phyloP scores from a whole-genome alignment of 768 basidiomycete species.

The Amanita molliuscula region DNA sequence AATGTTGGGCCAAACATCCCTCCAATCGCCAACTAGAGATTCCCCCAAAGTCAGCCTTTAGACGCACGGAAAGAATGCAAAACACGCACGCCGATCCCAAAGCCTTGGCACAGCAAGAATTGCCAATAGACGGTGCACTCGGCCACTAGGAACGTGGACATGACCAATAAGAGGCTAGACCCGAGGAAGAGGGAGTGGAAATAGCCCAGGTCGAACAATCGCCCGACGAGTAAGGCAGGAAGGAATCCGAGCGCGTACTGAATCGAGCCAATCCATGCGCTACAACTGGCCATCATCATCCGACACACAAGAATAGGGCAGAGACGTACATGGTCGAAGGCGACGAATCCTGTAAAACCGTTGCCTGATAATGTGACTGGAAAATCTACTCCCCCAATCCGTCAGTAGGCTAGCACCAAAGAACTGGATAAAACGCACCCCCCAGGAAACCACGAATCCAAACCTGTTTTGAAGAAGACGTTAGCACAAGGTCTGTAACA shows the following conservation, averaged over 20 bases:
- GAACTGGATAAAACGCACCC: constrained; percentile 36
- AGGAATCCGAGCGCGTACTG: constrained; percentile 62
- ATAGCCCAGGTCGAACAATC: constrained; percentile 66
- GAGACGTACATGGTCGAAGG: constrained; percentile 54
- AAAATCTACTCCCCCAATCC: constrained; percentile 39
- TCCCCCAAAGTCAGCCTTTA: background rate
- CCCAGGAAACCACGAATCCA: constrained; percentile 69
- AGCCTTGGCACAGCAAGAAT: constrained; percentile 64
- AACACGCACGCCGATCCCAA: constrained; percentile 48
- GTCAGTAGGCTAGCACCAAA: background rate
- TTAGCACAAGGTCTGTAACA: constrained; percentile 5
- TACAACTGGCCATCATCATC: constrained; percentile 13
- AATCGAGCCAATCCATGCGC: constrained; percentile 74
- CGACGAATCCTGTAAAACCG: constrained; percentile 33
- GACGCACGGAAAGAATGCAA: background rate
- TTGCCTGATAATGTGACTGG: constrained; percentile 60
- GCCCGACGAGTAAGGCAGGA: constrained; percentile 52
- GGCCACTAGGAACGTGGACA: constrained; percentile 53
- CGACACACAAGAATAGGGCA: background rate
- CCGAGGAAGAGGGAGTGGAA: constrained; percentile 39
- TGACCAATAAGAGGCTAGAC: constrained; percentile 40
- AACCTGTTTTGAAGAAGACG: constrained; percentile 25
- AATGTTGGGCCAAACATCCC: constrained; percentile 53
- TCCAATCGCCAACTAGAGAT: constrained; percentile 35
- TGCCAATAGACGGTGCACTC: constrained; percentile 74